Evolutionary conservation across 1,284 basidiomycete species (phyloP).

Genomic region (Amylostereum areolatum): DNA sequence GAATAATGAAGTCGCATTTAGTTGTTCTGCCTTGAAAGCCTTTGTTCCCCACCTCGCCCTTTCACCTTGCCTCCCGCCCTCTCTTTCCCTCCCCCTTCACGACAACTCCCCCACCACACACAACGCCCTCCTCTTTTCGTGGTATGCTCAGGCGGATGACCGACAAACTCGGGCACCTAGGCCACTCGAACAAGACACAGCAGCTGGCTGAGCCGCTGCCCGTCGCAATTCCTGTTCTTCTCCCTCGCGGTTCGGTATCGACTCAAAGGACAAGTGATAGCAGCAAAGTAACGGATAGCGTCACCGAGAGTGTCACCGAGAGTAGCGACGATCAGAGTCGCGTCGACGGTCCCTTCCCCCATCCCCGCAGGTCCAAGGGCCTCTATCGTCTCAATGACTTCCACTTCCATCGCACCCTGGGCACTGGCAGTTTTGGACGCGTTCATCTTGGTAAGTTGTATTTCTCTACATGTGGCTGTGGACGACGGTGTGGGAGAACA

Average conservation of each 20-base stretch:
- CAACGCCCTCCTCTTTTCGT: background rate
- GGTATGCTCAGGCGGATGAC: constrained; percentile 39
- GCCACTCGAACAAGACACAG: constrained; percentile 14
- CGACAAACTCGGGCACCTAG: constrained; percentile 31
- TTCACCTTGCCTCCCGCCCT: constrained; percentile 1
- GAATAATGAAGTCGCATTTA: too few relatives aligned
- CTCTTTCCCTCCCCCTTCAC: background rate
- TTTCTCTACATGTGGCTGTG: background rate
- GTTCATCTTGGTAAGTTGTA: constrained; percentile 77
- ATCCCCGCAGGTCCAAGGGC: constrained; percentile 44
- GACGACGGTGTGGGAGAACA: too few relatives aligned
- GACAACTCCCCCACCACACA: background rate
- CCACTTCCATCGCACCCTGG: constrained; percentile 73
- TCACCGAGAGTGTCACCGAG: constrained; percentile 14
- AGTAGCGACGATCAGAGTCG: constrained; percentile 26
- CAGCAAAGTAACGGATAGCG: constrained; percentile 28
- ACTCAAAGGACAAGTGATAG: constrained; percentile 54
- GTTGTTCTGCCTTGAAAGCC: too few relatives aligned
- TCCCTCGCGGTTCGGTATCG: constrained; percentile 51
- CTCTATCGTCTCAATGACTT: constrained; percentile 69
- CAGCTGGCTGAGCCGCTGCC: constrained; percentile 14
- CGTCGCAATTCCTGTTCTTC: constrained; percentile 14
- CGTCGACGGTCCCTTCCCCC: constrained; percentile 10
- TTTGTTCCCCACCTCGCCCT: background rate
- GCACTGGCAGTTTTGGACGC: constrained; percentile 92